A percentile compares a stretch with the other conserved stretches of the same genome.
These are phyloP conservation scores for Saccharomycopsis fodiens DNA, from an alignment of 805 yeast genomes.

Conservation along the genomic window DNA sequence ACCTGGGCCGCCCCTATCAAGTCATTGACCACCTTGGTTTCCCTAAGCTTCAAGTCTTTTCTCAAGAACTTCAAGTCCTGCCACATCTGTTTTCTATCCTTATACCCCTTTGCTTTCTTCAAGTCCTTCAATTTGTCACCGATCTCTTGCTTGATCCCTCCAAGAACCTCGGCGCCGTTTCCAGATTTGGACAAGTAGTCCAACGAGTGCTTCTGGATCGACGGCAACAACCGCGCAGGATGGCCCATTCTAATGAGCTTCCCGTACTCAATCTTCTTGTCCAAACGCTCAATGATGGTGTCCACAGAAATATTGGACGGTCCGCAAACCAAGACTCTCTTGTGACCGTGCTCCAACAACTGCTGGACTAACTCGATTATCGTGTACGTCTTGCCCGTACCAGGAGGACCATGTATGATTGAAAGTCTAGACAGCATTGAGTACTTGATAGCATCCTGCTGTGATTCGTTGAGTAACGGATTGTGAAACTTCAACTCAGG, in stretches of 20 bases:
- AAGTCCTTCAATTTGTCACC: slow-evolving; percentile 46
- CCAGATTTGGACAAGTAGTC: slow-evolving; percentile 60
- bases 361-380: slow-evolving; percentile 76
- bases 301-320: slow-evolving; percentile 93
- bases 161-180: slow-evolving; percentile 51
- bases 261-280: slow-evolving; percentile 34
- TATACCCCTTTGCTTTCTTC: slow-evolving; percentile 54
- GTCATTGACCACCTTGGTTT: slow-evolving; percentile 52
- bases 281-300: slow-evolving; percentile 74
- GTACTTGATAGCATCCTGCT: slow-evolving; percentile 61
- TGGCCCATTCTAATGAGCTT: slow-evolving; percentile 82
- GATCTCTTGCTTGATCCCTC: slow-evolving; percentile 67
- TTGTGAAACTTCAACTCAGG: slow-evolving; percentile 33
- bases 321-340: slow-evolving; percentile 78
- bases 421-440: slow-evolving; percentile 52
- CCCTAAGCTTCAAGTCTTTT: slow-evolving; percentile 62
- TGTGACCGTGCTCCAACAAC: slow-evolving; percentile 37
- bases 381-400: slow-evolving; percentile 79
- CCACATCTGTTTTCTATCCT: slow-evolving; percentile 62
- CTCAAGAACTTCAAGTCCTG: slow-evolving; percentile 58
- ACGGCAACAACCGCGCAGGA: slow-evolving; percentile 73
- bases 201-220: slow-evolving; percentile 62
- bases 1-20: slow-evolving; percentile 56
- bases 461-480: slow-evolving; percentile 46
- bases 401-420: slow-evolving; percentile 72